Evolutionary conservation across 1,139 yeast genomes (phyloP).

Genomic region (Taphrina pruni): DNA sequence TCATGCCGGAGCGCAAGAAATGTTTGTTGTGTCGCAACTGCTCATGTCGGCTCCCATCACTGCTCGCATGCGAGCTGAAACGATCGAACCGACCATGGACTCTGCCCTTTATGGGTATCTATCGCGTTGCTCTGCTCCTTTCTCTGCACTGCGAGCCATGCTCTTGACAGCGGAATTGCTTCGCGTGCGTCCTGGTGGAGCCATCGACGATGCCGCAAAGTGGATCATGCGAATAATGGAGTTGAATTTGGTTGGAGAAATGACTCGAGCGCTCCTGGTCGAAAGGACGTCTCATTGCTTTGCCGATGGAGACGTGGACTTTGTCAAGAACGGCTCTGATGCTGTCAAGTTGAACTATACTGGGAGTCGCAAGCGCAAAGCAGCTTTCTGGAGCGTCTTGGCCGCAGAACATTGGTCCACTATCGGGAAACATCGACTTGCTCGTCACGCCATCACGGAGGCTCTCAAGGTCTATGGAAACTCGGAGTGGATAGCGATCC

Average conservation of each 20-base stretch:
- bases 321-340: neutral
- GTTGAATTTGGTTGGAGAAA: slow-evolving; percentile 27
- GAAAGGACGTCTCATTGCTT: slow-evolving; percentile 45
- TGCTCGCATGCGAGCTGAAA: slow-evolving; percentile 64
- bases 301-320: slow-evolving; percentile 40
- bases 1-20: slow-evolving; percentile 84
- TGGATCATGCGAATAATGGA: slow-evolving; percentile 39
- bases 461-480: slow-evolving; percentile 32
- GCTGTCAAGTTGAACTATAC: neutral
- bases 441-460: slow-evolving; percentile 18
- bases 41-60: slow-evolving; percentile 72
- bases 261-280: slow-evolving; percentile 45
- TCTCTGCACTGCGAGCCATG: slow-evolving; percentile 63
- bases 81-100: slow-evolving; percentile 70
- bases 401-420: slow-evolving; percentile 73
- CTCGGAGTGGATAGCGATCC: slow-evolving; percentile 34
- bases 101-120: slow-evolving; percentile 66
- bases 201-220: slow-evolving; percentile 37
- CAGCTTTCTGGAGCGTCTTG: slow-evolving; percentile 77
- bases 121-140: slow-evolving; percentile 68
- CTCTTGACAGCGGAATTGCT: slow-evolving; percentile 26
- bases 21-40: slow-evolving; percentile 76
- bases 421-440: slow-evolving; percentile 36
- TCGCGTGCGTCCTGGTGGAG: slow-evolving; percentile 33
- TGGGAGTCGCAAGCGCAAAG: slow-evolving; percentile 64